Evolutionary conservation across 1,284 basidiomycete genomes (phyloP), one percentile per base, ranked within the genome.

Genomic region (Melampsora larici-populina): DNA sequence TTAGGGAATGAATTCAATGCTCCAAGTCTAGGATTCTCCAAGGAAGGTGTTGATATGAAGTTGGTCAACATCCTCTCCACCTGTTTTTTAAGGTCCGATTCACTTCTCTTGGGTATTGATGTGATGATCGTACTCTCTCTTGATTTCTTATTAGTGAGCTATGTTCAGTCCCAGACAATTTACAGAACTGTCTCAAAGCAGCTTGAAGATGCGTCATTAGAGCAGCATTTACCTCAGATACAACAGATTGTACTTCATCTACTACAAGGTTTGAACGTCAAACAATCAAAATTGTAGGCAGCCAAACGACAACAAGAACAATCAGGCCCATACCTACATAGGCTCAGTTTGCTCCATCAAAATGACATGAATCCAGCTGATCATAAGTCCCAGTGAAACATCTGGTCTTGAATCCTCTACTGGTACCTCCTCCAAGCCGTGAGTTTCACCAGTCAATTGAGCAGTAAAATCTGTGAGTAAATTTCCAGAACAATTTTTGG

Each of bases 11-110:
- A n/a, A n/a, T n/a, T n/a, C n/a, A n/a, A n/a, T n/a, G n/a, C n/a
- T n/a, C n/a, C n/a, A n/a, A n/a, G n/a, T n/a, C n/a, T n/a, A n/a
- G n/a, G n/a, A 97, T n/a, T n/a, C n/a, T n/a, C n/a, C n/a, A n/a
- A n/a, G n/a, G n/a, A n/a, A n/a, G n/a, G n/a, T n/a, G n/a, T 99
- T 81, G 89, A 92, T 80, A 97, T 98, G 91, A 87, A 87, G 94
- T 96, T 84, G 85, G 92, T 88, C 24, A 26, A 26, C 29, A 31
- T 33, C 31, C 21, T 36, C 49, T 18, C 26, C 24, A 40, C 46
- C 9, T 13, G n/a, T 36, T 1, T 55, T 36, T 1, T 40, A 11
- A 43, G 15, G 15, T 43, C 43, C 15, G 9, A 43, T 43, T 43
- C 43, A 3, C 43, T 43, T 43, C 15, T 11, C 43, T 43, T 13